Percentiles rank a stretch among this genome's conserved stretches.
These are phyloP conservation scores for Jamesozyma rosinii DNA, from an alignment of 805 yeast species.

Conservation along the genomic window DNA sequence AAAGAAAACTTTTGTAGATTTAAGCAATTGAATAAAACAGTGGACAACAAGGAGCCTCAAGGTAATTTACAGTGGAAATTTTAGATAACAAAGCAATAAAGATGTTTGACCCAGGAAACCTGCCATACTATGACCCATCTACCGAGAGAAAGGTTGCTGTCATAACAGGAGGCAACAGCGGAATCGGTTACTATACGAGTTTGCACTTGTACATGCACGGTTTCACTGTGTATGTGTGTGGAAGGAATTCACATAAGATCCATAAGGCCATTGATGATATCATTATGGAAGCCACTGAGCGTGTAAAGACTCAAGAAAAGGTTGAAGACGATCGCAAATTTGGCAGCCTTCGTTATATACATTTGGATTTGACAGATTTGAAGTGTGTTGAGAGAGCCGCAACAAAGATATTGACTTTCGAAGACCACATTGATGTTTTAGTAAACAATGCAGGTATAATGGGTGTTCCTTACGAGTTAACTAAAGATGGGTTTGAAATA, in stretches of 20 bases:
- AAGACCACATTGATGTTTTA: slow-evolving; percentile 46
- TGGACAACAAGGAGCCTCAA: too few species aligned
- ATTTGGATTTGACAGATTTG: slow-evolving; percentile 47
- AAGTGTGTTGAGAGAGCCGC: slow-evolving; percentile 43
- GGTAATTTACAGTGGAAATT: too few species aligned
- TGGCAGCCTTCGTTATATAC: slow-evolving; percentile 46
- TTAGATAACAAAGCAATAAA: not conserved
- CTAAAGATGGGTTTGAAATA: slow-evolving; percentile 65
- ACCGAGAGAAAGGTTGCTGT: slow-evolving; percentile 53
- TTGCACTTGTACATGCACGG: slow-evolving; percentile 75
- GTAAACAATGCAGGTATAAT: slow-evolving; percentile 75
- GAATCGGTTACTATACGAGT: slow-evolving; percentile 70
- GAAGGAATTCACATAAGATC: slow-evolving; percentile 51
- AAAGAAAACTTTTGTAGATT: too few species aligned
- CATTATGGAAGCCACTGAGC: slow-evolving; percentile 40
- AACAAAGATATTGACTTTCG: slow-evolving; percentile 36
- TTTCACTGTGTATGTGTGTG: slow-evolving; percentile 62
- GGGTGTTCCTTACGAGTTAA: slow-evolving; percentile 59
- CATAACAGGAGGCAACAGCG: slow-evolving; percentile 75
- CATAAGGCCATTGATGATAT: slow-evolving; percentile 49
- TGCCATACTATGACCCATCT: slow-evolving; percentile 56
- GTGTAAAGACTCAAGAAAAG: slow-evolving; percentile 5
- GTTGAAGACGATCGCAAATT: slow-evolving; percentile 11
- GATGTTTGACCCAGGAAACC: slow-evolving; percentile 37
- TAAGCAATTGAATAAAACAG: too few species aligned